phyloP scores from a whole-genome alignment of 495 filamentous ascomycete genomes.

The Cairneyella variabilis region DNA sequence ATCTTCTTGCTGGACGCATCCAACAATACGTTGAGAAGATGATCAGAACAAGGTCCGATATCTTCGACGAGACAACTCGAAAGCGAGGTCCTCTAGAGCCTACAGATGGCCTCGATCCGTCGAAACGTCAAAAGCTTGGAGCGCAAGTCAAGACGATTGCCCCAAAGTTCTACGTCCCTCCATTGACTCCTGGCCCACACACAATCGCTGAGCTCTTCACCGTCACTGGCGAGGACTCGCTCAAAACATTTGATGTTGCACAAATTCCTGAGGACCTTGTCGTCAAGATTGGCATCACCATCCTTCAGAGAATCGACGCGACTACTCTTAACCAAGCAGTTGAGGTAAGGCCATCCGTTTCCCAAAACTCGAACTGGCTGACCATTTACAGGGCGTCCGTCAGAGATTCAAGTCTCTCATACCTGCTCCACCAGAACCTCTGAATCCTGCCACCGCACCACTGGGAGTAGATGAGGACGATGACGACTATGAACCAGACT shows the following conservation, averaged over 20 bases:
- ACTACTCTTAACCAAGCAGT: constrained; percentile 63
- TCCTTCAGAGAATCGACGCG: constrained; percentile 61
- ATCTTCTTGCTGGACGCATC: constrained; percentile 65
- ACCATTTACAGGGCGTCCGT: constrained; percentile 9
- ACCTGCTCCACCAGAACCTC: constrained; percentile 35
- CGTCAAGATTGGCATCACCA: constrained; percentile 68
- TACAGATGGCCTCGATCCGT: constrained; percentile 61
- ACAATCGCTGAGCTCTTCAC: constrained; percentile 80
- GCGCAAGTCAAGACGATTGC: constrained; percentile 44
- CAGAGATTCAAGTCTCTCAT: constrained; percentile 26
- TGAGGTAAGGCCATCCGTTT: constrained; percentile 32
- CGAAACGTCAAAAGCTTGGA: constrained; percentile 67
- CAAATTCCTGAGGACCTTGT: constrained; percentile 70
- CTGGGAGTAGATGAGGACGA: constrained; percentile 72
- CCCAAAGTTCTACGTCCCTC: constrained; percentile 52
- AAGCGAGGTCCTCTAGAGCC: constrained; percentile 68
- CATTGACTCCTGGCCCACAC: constrained; percentile 67
- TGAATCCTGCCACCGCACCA: constrained; percentile 45
- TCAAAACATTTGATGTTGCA: constrained; percentile 78
- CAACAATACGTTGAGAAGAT: constrained; percentile 79
- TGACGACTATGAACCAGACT: constrained; percentile 86
- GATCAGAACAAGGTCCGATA: constrained; percentile 65
- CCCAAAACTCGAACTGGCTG: background rate
- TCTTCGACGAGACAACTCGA: constrained; percentile 69
- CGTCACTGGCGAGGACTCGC: constrained; percentile 65